phyloP scores from a whole-genome alignment of 495 filamentous ascomycete species.

The Lichina pygmaea region DNA sequence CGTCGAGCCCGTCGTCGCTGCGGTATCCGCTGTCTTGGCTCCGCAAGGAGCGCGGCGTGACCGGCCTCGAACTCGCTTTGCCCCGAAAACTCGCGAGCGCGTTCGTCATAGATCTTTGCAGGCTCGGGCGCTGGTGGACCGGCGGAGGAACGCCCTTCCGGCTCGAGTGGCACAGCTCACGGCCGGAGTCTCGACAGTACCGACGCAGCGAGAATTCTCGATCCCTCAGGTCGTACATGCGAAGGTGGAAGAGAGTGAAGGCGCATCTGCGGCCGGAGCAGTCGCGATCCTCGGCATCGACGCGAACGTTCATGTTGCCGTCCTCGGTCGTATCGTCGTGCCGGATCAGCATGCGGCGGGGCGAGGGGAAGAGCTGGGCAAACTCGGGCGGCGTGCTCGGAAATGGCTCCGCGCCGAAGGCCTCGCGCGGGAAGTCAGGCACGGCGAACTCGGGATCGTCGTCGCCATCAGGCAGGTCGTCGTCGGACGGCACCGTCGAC shows the following conservation, averaged over 20 bases:
- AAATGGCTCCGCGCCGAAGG: conserved; percentile 33
- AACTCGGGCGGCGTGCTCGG: conserved; percentile 65
- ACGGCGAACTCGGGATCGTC: conserved; percentile 33
- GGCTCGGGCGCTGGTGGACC: conserved; percentile 19
- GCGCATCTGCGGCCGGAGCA: conserved; percentile 29
- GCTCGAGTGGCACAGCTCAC: conserved; percentile 72
- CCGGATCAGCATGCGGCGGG: conserved; percentile 50
- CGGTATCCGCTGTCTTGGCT: conserved; percentile 32
- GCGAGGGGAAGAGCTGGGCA: conserved; percentile 64
- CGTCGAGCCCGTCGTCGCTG: no score
- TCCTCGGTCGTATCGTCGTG: conserved; percentile 83
- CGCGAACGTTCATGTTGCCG: conserved; percentile 89
- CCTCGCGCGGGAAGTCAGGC: conserved; percentile 30
- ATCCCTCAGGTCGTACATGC: conserved; percentile 75
- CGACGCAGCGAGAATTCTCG: conserved; percentile 77
- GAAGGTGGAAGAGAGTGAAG: conserved; percentile 76
- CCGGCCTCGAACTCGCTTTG: conserved; percentile 25
- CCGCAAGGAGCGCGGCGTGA: conserved; percentile 14
- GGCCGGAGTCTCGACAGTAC: conserved; percentile 79
- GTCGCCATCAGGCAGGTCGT: conserved; percentile 29
- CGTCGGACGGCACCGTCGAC: conserved; percentile 39
- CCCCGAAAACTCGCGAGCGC: conserved; percentile 40
- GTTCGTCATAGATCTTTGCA: conserved; percentile 48
- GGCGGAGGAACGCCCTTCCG: conserved; percentile 35
- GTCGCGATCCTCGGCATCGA: conserved; percentile 46